Evolutionary conservation across 2,329 filamentous ascomycete species (phyloP).

Genomic region (Cadophora sp.): DNA sequence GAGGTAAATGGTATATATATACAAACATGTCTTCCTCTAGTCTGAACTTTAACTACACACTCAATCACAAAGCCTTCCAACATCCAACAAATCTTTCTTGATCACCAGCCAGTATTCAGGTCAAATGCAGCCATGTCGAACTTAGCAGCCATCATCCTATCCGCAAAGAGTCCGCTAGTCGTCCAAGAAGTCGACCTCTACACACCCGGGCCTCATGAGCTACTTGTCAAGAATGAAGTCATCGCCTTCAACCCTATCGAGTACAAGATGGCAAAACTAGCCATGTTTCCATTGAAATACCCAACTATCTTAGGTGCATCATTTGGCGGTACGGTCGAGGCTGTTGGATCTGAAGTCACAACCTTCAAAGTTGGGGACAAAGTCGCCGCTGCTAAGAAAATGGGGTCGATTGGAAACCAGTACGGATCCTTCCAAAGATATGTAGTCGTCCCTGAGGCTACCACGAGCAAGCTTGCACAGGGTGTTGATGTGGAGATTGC

Average conservation of each 20-base stretch:
- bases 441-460: constrained; percentile 29
- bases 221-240: constrained; percentile 45
- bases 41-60: too few species aligned
- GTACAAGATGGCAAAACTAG: constrained; percentile 42
- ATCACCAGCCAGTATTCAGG: background rate
- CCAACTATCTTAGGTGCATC: constrained; percentile 43
- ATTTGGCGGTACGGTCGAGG: constrained; percentile 43
- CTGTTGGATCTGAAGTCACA: constrained; percentile 40
- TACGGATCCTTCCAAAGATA: constrained; percentile 39
- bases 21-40: too few species aligned
- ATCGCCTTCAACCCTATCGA: constrained; percentile 49
- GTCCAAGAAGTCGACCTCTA: constrained; percentile 48
- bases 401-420: constrained; percentile 20
- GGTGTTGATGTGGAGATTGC: constrained; percentile 27
- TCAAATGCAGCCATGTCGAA: constrained; percentile 38
- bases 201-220: constrained; percentile 36
- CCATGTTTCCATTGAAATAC: constrained; percentile 37
- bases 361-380: constrained; percentile 43
- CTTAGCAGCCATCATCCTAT: constrained; percentile 26
- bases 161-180: constrained; percentile 44
- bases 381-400: constrained; percentile 33
- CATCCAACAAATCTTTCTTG: too few species aligned
- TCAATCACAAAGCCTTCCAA: too few species aligned
- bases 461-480: constrained; percentile 20
- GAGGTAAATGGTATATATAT: too few species aligned